Conservation (phyloP, 768 basidiomycete genomes). For the Rhodotorula paludigena region DNA sequence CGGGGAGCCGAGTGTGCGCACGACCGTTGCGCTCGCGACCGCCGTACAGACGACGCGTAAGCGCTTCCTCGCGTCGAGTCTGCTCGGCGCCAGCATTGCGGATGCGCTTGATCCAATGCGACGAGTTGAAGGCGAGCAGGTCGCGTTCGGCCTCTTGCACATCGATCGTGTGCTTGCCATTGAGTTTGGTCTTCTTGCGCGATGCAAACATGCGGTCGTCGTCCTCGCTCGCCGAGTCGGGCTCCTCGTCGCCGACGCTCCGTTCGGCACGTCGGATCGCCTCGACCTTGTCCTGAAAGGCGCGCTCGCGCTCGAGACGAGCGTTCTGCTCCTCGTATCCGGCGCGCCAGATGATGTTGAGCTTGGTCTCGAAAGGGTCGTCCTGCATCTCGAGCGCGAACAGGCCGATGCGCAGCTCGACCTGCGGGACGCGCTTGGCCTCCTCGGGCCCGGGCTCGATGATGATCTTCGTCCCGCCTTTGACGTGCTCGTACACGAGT, state of each 20-base stretch:
- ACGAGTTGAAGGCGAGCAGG: conserved; percentile 63
- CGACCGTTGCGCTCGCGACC: conserved; percentile 1
- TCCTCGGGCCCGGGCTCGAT: conserved; percentile 65
- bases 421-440: conserved; percentile 64
- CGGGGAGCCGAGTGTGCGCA: conserved; percentile 44
- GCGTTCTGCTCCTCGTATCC: conserved; percentile 67
- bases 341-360: conserved; percentile 68
- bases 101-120: conserved; percentile 65
- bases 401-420: conserved; percentile 58
- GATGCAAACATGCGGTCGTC: neutral
- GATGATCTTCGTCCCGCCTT: conserved; percentile 56
- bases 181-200: conserved; percentile 52
- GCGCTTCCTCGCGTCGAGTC: conserved; percentile 55
- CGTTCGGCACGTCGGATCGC: conserved; percentile 52
- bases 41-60: conserved; percentile 52
- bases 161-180: conserved; percentile 61
- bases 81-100: conserved; percentile 53
- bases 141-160: conserved; percentile 66
- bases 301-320: conserved; percentile 69
- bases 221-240: conserved; percentile 4
- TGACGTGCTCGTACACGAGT: conserved; percentile 56
- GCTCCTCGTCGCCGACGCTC: neutral
- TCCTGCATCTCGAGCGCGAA: conserved; percentile 75
- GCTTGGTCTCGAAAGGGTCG: conserved; percentile 70
- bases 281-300: conserved; percentile 72